Evolutionary conservation across 176 grass and related monocot genomes (phyloP).

Genomic region (Oryza officinalis): DNA sequence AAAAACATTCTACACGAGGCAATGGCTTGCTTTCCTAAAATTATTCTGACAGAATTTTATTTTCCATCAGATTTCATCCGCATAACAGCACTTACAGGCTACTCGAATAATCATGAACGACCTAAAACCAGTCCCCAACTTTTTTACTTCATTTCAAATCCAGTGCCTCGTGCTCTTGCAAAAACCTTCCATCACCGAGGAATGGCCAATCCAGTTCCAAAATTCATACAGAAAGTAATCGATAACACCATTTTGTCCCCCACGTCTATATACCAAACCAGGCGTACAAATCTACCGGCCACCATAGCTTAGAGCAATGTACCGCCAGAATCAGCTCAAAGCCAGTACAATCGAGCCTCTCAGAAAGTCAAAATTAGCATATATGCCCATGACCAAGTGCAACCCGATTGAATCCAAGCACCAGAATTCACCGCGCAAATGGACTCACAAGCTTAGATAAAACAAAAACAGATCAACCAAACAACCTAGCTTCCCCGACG

Average conservation of each 20-base stretch:
- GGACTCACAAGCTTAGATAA: not conserved
- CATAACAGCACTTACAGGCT: not conserved
- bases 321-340: slow-evolving; percentile 28
- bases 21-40: slow-evolving; percentile 2
- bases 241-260: not conserved
- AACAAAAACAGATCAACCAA: not conserved
- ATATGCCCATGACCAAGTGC: slow-evolving; percentile 22
- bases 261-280: not conserved
- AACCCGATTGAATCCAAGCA: slow-evolving; percentile 14
- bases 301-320: slow-evolving; percentile 32
- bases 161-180: not conserved
- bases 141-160: slow-evolving; percentile 20
- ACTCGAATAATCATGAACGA: not conserved
- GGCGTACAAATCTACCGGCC: not conserved
- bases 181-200: not conserved
- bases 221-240: slow-evolving; percentile 8
- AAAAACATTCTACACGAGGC: not conserved
- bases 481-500: slow-evolving; percentile 9
- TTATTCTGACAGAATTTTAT: not conserved
- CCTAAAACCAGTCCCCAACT: not conserved
- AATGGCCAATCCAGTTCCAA: not conserved
- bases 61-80: not conserved
- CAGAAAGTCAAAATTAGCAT: slow-evolving; percentile 3
- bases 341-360: slow-evolving; percentile 24
- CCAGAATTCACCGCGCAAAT: slow-evolving; percentile 19